Evolutionary conservation across 2,329 filamentous ascomycete species (phyloP), one percentile per base, ranked within the genome.

Genomic region (Hypoxylon sp.): DNA sequence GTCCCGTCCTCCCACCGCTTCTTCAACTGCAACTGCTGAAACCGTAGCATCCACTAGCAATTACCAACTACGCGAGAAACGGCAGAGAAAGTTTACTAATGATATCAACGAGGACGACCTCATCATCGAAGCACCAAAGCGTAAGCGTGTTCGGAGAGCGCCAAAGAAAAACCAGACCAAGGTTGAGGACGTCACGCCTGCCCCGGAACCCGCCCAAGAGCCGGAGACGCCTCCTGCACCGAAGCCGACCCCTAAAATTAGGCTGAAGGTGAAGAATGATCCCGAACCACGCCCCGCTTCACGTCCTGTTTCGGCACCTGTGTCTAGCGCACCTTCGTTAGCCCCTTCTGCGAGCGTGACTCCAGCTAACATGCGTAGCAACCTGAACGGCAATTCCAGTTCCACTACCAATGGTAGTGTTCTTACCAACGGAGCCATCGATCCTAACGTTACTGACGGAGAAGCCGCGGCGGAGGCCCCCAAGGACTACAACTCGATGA

Each of bases 401-500:
- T 32, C n/a, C n/a, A 48, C 17, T 19, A 32, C 39, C 39, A 67
- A 52, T 47, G 62, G 65, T 44, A 68, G 70, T 31, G 64, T 62
- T n/a, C 56, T 54, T 54, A 63, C 32, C 29, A 72, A 73, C 35
- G 64, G 77, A 71, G 15, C 53, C 62, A 75, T 72, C 5, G 82
- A 83, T 27, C 64, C 69, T 17, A 53, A 50, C 27, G 48, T 24
- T 8, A 62, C 64, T 48, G 61, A 62, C 27, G 52, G 74, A 73
- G 19, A 62, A 62, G 37, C 62, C 7, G 79, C 75, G 3, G 79
- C 79, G 10, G 78, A 74, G 13, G 62, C 71, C 17, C 73, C 73
- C 21, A 88, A 89, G 79, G 86, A 88, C 57, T 89, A 89, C 73
- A 84, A 85, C 37, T 82, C 84, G 47, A 89, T 89, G 87, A 89